Percentiles rank a stretch among this genome's conserved stretches.
Conservation (phyloP, 768 basidiomycete species). For the Arthromyces matolae region DNA sequence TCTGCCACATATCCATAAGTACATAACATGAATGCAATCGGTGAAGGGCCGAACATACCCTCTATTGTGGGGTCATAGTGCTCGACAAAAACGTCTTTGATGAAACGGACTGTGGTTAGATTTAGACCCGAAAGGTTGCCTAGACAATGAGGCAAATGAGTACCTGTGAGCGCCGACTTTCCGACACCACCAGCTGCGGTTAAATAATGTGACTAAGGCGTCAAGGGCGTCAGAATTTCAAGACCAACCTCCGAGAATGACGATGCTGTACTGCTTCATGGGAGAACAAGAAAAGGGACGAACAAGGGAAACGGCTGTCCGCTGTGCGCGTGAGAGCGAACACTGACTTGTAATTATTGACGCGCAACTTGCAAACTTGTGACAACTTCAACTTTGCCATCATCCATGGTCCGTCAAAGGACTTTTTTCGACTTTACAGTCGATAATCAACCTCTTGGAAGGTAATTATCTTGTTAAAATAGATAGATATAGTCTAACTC, state of each 20-base stretch:
- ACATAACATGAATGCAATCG: neutral
- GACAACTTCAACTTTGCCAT: conserved; percentile 9
- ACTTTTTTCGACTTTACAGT: conserved; percentile 68
- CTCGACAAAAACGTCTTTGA: conserved; percentile 68
- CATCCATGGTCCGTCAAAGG: conserved; percentile 50
- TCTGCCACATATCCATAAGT: conserved; percentile 40
- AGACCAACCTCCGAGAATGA: conserved; percentile 72
- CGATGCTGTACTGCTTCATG: conserved; percentile 74
- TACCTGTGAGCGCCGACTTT: conserved; percentile 77
- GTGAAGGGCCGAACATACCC: conserved; percentile 39
- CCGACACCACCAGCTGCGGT: conserved; percentile 79
- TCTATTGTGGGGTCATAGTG: conserved; percentile 84
- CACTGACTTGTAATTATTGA: too few relatives aligned
- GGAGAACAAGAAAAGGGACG: neutral
- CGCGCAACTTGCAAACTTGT: conserved; percentile 9
- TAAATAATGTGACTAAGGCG: conserved; percentile 7
- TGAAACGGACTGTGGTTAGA: conserved; percentile 53
- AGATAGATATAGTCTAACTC: conserved; percentile 5
- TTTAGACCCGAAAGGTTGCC: conserved; percentile 2
- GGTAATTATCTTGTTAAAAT: conserved; percentile 34
- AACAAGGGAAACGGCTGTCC: conserved; percentile 8
- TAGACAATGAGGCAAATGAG: conserved; percentile 1
- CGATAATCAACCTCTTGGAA: conserved; percentile 47
- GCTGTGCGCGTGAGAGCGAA: conserved; percentile 21
- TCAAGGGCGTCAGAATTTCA: conserved; percentile 2